These are phyloP conservation scores for Parmelia sp. DNA, from an alignment of 495 filamentous ascomycete genomes.

Conservation along the genomic window DNA sequence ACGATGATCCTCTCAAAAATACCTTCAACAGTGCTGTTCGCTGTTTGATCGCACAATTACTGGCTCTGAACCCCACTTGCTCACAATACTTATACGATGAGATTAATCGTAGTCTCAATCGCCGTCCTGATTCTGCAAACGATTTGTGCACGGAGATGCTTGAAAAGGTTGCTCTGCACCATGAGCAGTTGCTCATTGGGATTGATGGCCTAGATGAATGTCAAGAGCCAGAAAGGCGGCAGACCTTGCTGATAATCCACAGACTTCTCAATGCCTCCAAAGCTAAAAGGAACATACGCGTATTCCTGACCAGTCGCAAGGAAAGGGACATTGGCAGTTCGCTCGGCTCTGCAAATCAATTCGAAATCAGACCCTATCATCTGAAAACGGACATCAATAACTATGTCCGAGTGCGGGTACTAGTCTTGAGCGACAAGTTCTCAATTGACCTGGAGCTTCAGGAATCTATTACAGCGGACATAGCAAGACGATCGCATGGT, in stretches of 20 bases:
- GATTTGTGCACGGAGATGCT: slow-evolving; percentile 27
- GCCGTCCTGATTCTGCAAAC: slow-evolving; percentile 24
- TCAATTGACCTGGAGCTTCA: slow-evolving; percentile 5
- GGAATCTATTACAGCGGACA: slow-evolving; percentile 14
- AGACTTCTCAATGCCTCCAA: slow-evolving; percentile 10
- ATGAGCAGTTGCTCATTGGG: slow-evolving; percentile 32
- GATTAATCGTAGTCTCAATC: slow-evolving; percentile 27
- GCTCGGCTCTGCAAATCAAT: not conserved
- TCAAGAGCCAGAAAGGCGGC: slow-evolving; percentile 28
- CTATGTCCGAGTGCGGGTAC: slow-evolving; percentile 21
- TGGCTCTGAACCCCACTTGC: slow-evolving; percentile 30
- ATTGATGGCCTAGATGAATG: slow-evolving; percentile 46
- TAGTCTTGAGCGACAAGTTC: slow-evolving; percentile 14
- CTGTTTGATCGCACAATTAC: slow-evolving; percentile 35
- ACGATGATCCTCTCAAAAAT: slow-evolving; percentile 31
- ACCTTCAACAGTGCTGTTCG: slow-evolving; percentile 31
- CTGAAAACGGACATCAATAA: slow-evolving; percentile 11
- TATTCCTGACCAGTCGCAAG: slow-evolving; percentile 15
- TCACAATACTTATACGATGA: slow-evolving; percentile 33
- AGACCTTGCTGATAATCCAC: slow-evolving; percentile 25
- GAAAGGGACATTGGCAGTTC: slow-evolving; percentile 12
- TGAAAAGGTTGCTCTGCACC: slow-evolving; percentile 29
- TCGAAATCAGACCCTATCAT: slow-evolving; percentile 10
- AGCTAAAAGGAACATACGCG: not conserved
- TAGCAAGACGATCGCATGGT: slow-evolving; percentile 26